phyloP scores from a whole-genome alignment of 306 rosid species.

The Argentina anserina region DNA sequence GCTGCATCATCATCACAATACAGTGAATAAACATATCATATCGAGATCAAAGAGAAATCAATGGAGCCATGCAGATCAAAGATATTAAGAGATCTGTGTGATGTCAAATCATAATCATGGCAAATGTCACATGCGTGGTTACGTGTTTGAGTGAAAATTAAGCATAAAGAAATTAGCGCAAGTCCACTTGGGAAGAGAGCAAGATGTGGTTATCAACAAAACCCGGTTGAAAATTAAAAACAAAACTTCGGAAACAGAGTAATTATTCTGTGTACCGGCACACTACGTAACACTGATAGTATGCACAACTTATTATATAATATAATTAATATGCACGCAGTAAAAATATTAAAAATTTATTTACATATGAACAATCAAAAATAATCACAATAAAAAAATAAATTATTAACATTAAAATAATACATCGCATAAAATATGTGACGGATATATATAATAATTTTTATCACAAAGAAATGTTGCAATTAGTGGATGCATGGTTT shows the following conservation, averaged over 20 bases:
- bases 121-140: slow-evolving; percentile 24
- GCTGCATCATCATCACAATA: slow-evolving; percentile 44
- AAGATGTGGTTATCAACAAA: not conserved
- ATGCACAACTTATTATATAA: too few relatives aligned
- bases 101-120: slow-evolving; percentile 28
- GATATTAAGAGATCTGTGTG: not conserved
- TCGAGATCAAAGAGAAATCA: slow-evolving; percentile 27
- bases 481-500: not conserved
- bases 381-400: too few relatives aligned
- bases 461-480: not conserved
- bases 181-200: slow-evolving; percentile 19
- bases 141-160: slow-evolving; percentile 15
- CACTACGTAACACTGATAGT: too few relatives aligned
- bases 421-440: too few relatives aligned
- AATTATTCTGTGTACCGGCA: too few relatives aligned
- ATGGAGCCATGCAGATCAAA: not conserved
- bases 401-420: too few relatives aligned
- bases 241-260: not conserved
- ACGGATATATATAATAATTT: too few relatives aligned
- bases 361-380: too few relatives aligned
- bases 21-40: too few relatives aligned
- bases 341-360: too few relatives aligned
- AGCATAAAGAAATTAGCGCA: not conserved
- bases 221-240: not conserved
- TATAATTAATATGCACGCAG: too few relatives aligned